Evolutionary conservation across 2,329 filamentous ascomycete genomes (phyloP).

Genomic region (Capronia epimyces): DNA sequence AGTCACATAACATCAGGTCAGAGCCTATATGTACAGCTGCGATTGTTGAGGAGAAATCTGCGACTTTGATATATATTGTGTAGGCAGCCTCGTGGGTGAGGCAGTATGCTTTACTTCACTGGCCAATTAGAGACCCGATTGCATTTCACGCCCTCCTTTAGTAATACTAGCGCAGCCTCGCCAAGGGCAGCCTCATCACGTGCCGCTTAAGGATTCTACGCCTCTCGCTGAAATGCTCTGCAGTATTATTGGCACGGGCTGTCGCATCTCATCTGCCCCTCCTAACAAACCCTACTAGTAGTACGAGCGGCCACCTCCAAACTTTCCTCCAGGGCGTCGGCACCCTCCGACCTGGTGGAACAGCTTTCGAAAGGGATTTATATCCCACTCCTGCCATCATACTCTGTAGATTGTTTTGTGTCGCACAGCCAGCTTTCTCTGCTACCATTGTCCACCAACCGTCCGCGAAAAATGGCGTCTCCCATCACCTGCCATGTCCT

Average conservation of each 20-base stretch:
- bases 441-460: not conserved
- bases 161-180: not conserved
- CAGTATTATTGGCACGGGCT: not conserved
- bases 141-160: not conserved
- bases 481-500: conserved; percentile 49
- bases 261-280: not conserved
- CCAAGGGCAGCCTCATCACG: not conserved
- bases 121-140: not conserved
- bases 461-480: conserved; percentile 24
- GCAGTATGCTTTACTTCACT: too few relatives aligned
- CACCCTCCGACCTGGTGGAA: conserved; percentile 6
- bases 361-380: not conserved
- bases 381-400: not conserved
- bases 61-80: not conserved
- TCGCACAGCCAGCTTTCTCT: not conserved
- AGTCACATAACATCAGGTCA: too few relatives aligned
- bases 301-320: not conserved
- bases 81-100: not conserved
- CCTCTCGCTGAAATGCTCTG: not conserved
- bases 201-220: too few relatives aligned
- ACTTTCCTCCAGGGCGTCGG: conserved; percentile 5
- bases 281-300: not conserved
- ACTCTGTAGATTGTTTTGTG: not conserved
- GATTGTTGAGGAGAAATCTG: not conserved
- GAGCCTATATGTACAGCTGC: not conserved